Evolutionary conservation across 139 green algal genomes (phyloP), one percentile per base, ranked within the genome.

Genomic region (Chlamydomonas sphaeroides): DNA sequence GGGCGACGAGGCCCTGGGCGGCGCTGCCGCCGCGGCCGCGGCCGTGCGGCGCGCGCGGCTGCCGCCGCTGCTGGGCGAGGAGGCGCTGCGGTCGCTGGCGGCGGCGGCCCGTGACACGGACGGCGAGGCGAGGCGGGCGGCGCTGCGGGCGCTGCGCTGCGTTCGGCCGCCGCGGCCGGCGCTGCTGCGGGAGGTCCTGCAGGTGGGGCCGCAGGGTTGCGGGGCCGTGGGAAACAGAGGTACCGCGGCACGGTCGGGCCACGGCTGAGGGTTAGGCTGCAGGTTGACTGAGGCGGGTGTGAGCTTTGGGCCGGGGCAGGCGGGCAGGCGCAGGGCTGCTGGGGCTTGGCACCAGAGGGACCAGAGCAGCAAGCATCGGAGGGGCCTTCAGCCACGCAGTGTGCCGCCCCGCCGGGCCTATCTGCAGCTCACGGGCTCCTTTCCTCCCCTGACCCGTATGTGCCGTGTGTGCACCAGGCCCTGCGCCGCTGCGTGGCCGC

Each of bases 61-160:
- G 74, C 61, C 74, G 17, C 14, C 74, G 59, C 74, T 80, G 38
- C 23, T 80, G 74, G 51, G 2, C 2, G 74, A 80, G 57, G 74
- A 70, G 39, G 2, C 25, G 14, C n/a, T 70, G 18, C 39, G 39
- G 57, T 14, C 38, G 20, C n/a, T 80, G 26, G 59, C 59, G 59
- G 41, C 74, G 39, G 74, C 39, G 41, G 41, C 32, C 25, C 39
- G 74, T 3, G 74, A 80, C 59, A 71, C 30, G 74, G 74, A 80
- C 74, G 74, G 59, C 0, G 26, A 8, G 21, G 70, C 74, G 39
- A 38, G 74, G 41, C 59, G 59, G 30, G 17, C 4, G 18, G 74
- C 70, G 59, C 5, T 80, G 74, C 2, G 28, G 57, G 74, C 74
- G 20, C 57, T 80, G 59, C 59, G 59, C 5, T 32, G 39, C 5